These are phyloP conservation scores for Pseudocercospora pini-densiflorae DNA, from an alignment of 2,329 filamentous ascomycete genomes.

Conservation along the genomic window DNA sequence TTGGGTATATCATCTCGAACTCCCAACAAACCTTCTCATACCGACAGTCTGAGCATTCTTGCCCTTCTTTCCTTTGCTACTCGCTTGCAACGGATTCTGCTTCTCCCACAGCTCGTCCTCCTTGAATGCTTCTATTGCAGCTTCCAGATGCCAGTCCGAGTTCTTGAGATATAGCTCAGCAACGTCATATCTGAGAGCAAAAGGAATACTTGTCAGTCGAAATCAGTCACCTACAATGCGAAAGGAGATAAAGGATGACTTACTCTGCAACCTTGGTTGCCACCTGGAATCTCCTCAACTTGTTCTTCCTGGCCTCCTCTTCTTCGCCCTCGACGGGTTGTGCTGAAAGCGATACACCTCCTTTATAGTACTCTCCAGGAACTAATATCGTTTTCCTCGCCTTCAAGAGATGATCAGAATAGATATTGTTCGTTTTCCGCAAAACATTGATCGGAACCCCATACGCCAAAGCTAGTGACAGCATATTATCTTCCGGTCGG, in stretches of 20 bases:
- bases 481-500: constrained; percentile 69
- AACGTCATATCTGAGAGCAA: constrained; percentile 63
- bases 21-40: constrained; percentile 43
- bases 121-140: constrained; percentile 66
- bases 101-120: constrained; percentile 79
- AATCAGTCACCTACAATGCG: neutral
- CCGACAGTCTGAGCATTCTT: constrained; percentile 39
- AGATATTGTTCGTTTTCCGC: constrained; percentile 70
- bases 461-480: constrained; percentile 73
- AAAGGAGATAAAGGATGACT: constrained; percentile 36
- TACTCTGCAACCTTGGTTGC: constrained; percentile 77
- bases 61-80: constrained; percentile 52
- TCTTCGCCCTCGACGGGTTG: constrained; percentile 74
- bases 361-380: constrained; percentile 71
- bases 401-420: constrained; percentile 70
- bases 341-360: constrained; percentile 69
- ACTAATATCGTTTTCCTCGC: constrained; percentile 73
- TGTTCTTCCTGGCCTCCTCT: constrained; percentile 71
- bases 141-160: constrained; percentile 66
- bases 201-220: constrained; percentile 46
- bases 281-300: constrained; percentile 78
- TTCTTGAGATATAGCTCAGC: constrained; percentile 77
- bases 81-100: constrained; percentile 63
- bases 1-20: neutral
- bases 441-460: constrained; percentile 67